Evolutionary conservation across 1,139 yeast genomes (phyloP).

Genomic region (Schizosaccharomyces versatilis): DNA sequence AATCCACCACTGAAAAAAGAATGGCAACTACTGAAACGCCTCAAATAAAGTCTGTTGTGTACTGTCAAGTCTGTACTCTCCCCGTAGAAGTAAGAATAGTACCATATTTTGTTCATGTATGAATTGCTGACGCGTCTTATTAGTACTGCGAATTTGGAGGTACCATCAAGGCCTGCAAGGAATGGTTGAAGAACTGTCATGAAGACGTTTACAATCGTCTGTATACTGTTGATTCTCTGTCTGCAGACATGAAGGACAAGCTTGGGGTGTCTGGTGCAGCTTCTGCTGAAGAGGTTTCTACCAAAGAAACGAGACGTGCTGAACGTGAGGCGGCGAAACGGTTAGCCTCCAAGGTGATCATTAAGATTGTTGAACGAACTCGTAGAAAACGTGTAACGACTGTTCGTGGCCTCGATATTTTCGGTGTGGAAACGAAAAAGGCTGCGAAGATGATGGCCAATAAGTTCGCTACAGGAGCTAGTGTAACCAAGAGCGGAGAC

Average conservation of each 20-base stretch:
- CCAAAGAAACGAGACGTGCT: slow-evolving; percentile 71
- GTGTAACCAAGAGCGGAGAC: slow-evolving; percentile 79
- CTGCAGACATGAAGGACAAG: slow-evolving; percentile 23
- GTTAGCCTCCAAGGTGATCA: slow-evolving; percentile 53
- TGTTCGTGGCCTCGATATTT: slow-evolving; percentile 69
- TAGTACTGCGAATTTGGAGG: slow-evolving; percentile 78
- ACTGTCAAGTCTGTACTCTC: slow-evolving; percentile 1
- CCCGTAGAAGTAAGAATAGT: slow-evolving; percentile 1
- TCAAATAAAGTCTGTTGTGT: not conserved
- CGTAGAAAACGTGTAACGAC: slow-evolving; percentile 75
- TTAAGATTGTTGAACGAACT: slow-evolving; percentile 77
- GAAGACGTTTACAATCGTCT: slow-evolving; percentile 34
- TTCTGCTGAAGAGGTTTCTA: slow-evolving; percentile 56
- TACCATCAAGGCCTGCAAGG: slow-evolving; percentile 57
- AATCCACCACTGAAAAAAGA: not conserved
- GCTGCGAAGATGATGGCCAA: slow-evolving; percentile 80
- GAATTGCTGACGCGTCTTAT: slow-evolving; percentile 3
- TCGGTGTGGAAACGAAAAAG: slow-evolving; percentile 70
- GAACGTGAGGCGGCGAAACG: slow-evolving; percentile 67
- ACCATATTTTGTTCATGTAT: not conserved
- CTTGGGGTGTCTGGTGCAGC: slow-evolving; percentile 46
- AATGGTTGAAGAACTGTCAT: slow-evolving; percentile 48
- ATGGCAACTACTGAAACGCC: not conserved
- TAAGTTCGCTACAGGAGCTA: slow-evolving; percentile 89
- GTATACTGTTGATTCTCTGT: slow-evolving; percentile 27